A percentile compares a stretch with the other conserved stretches of the same genome.
phyloP scores from a whole-genome alignment of 495 filamentous ascomycete genomes.

The Tuber borchii region DNA sequence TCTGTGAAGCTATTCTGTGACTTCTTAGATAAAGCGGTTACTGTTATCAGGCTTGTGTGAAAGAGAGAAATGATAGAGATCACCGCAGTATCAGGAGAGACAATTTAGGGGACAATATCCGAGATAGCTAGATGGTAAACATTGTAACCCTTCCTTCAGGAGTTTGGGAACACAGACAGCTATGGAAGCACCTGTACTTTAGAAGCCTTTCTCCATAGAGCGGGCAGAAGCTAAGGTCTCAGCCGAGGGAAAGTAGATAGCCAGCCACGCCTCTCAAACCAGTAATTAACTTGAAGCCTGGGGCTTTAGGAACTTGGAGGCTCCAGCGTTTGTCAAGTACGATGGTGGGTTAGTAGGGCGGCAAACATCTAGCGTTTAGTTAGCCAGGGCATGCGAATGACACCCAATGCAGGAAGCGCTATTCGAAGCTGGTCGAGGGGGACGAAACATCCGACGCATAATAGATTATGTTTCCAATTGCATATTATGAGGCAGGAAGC shows the following conservation, averaged over 20 bases:
- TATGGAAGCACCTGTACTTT: neutral
- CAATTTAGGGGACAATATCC: neutral
- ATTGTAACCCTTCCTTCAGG: neutral
- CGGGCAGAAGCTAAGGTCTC: neutral
- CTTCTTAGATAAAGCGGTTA: neutral
- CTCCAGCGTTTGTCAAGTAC: neutral
- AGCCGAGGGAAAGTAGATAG: neutral
- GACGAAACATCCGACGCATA: neutral
- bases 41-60: neutral
- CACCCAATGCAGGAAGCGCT: neutral
- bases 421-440: neutral
- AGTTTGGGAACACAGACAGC: neutral
- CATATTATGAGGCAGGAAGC: neutral
- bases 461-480: neutral
- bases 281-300: neutral
- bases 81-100: neutral
- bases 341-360: neutral
- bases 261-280: neutral
- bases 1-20: neutral
- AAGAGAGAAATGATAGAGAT: neutral
- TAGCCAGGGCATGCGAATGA: neutral
- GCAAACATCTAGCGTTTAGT: neutral
- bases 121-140: neutral
- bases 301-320: neutral
- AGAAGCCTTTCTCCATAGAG: neutral